These are phyloP conservation scores for Grosmannia serpens DNA, from an alignment of 2,329 filamentous ascomycete species.

Conservation along the genomic window DNA sequence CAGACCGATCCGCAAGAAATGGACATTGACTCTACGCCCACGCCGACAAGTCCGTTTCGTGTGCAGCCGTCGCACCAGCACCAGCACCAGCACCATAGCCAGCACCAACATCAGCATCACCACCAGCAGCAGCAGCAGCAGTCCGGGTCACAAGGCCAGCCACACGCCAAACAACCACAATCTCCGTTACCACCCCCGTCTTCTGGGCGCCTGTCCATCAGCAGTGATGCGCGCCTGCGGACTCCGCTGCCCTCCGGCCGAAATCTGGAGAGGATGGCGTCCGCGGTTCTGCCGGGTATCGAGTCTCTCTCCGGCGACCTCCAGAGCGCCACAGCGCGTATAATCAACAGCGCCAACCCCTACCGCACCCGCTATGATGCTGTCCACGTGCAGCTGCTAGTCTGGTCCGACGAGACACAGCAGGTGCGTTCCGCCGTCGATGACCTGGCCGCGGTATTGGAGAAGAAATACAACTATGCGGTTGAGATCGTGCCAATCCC, in stretches of 20 bases:
- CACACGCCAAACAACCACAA: neutral
- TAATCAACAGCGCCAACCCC: conserved; percentile 31
- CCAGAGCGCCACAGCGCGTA: conserved; percentile 36
- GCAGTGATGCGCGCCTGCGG: conserved; percentile 37
- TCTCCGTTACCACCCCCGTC: conserved; percentile 14
- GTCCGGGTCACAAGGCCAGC: neutral
- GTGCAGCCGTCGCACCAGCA: neutral
- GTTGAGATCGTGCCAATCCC: conserved; percentile 39
- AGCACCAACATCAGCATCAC: neutral
- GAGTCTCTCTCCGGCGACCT: conserved; percentile 40
- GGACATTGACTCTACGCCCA: conserved; percentile 37
- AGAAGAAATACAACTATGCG: conserved; percentile 40
- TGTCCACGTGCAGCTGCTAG: conserved; percentile 41
- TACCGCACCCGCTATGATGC: conserved; percentile 40
- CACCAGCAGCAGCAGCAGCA: neutral
- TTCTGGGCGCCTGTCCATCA: conserved; percentile 21
- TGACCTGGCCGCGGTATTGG: conserved; percentile 38
- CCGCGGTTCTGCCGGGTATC: conserved; percentile 32
- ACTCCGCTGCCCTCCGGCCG: conserved; percentile 46
- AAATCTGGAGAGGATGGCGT: conserved; percentile 38
- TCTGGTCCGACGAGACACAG: conserved; percentile 45
- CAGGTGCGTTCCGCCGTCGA: conserved; percentile 28
- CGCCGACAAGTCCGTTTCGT: conserved; percentile 7
- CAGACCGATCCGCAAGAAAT: conserved; percentile 39
- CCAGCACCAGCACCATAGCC: conserved; percentile 1